Evolutionary conservation across 164 flowering plant species (phyloP).

Genomic region (Stephania yunnanensis): DNA sequence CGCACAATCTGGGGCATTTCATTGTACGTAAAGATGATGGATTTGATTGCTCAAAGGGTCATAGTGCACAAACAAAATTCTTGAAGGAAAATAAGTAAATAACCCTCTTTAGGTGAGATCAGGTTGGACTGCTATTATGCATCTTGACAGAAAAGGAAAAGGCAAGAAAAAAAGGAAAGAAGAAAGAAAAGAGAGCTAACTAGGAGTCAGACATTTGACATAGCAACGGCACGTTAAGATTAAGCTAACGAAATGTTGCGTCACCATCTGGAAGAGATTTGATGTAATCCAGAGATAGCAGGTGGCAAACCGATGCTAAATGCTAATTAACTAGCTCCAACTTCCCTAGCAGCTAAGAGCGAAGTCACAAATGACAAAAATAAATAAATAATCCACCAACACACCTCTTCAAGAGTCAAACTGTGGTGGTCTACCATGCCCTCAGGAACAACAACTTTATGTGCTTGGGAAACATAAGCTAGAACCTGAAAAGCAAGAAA

Average conservation of each 20-base stretch:
- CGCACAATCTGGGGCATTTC: background rate
- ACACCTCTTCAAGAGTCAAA: conserved; percentile 76
- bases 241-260: no score
- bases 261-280: background rate
- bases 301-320: background rate
- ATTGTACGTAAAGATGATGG: background rate
- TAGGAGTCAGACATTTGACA: background rate
- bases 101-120: background rate
- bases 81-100: background rate
- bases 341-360: background rate
- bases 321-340: background rate
- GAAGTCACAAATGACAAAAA: background rate
- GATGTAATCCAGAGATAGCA: background rate
- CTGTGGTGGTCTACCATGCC: conserved; percentile 60
- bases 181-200: background rate
- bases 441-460: conserved; percentile 82
- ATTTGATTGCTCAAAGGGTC: background rate
- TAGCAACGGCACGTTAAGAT: no score
- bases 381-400: background rate
- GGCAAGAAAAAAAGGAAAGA: no score
- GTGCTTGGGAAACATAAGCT: conserved; percentile 95
- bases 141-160: background rate
- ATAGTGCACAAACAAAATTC: no score
- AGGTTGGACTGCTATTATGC: background rate
- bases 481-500: conserved; percentile 52